Evolutionary conservation across 2,329 filamentous ascomycete genomes (phyloP).

Genomic region (Esteya vermicola): DNA sequence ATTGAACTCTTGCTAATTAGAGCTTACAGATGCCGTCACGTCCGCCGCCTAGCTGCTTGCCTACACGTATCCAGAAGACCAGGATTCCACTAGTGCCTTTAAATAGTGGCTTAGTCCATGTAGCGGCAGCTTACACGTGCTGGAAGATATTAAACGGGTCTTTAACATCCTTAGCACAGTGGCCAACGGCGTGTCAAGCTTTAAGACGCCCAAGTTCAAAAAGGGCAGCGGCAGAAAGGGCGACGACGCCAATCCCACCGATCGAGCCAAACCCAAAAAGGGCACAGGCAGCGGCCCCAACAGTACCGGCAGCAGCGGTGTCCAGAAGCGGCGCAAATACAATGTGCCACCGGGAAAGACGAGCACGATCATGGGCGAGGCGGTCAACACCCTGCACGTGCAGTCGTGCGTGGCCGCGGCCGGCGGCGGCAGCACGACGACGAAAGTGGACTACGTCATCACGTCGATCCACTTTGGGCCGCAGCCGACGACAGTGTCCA

Average conservation of each 20-base stretch:
- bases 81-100: slow-evolving; percentile 9
- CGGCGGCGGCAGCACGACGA: slow-evolving; percentile 3
- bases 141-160: slow-evolving; percentile 10
- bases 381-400: slow-evolving; percentile 9
- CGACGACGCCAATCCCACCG: slow-evolving; percentile 8
- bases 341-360: slow-evolving; percentile 5
- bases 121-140: slow-evolving; percentile 9
- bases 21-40: neutral
- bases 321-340: slow-evolving; percentile 4
- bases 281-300: neutral
- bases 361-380: neutral
- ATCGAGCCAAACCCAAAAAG: slow-evolving; percentile 3
- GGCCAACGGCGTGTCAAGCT: slow-evolving; percentile 7
- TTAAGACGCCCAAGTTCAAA: slow-evolving; percentile 7
- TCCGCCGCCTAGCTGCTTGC: neutral
- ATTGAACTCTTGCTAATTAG: neutral
- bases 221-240: slow-evolving; percentile 10
- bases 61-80: slow-evolving; percentile 7
- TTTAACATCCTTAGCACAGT: slow-evolving; percentile 10
- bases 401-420: slow-evolving; percentile 6
- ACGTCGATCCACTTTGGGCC: slow-evolving; percentile 8
- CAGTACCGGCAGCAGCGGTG: neutral
- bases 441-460: slow-evolving; percentile 8
- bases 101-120: slow-evolving; percentile 11
- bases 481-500: slow-evolving; percentile 3